Conservation (phyloP, 2,329 filamentous ascomycete genomes). For the Tolypocladium inflatum region DNA sequence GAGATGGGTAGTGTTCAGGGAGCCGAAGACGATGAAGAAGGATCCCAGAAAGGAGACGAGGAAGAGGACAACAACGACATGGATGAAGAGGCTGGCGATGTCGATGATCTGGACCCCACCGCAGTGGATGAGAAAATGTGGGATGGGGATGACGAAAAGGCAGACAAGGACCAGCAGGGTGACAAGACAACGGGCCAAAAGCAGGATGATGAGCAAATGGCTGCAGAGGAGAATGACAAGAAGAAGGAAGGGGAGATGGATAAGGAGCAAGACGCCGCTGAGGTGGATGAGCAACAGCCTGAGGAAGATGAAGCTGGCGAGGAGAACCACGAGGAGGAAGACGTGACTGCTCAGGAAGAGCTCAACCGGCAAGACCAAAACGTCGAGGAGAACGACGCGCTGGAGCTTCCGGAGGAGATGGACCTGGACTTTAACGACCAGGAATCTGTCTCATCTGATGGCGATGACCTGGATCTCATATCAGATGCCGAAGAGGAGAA, state of each 20-base stretch:
- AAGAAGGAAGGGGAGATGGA: conserved; percentile 37
- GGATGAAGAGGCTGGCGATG: conserved; percentile 83
- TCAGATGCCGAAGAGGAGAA: conserved; percentile 41
- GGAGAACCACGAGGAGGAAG: conserved; percentile 51
- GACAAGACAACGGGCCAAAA: conserved; percentile 63
- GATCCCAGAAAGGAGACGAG: conserved; percentile 51
- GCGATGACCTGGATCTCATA: conserved; percentile 50
- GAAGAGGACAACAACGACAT: conserved; percentile 64
- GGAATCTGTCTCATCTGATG: conserved; percentile 43
- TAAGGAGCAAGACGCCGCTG: conserved; percentile 23
- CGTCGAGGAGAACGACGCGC: conserved; percentile 68
- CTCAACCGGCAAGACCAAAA: conserved; percentile 60
- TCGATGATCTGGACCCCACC: conserved; percentile 81
- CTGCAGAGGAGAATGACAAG: conserved; percentile 48
- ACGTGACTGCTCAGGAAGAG: conserved; percentile 45
- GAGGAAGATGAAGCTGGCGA: conserved; percentile 40
- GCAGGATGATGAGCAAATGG: conserved; percentile 52
- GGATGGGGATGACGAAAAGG: conserved; percentile 77
- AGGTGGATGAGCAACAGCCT: conserved; percentile 33
- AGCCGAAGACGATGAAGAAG: conserved; percentile 50
- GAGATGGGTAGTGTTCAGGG: conserved; percentile 60
- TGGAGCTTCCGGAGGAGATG: conserved; percentile 83
- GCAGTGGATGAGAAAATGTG: conserved; percentile 98
- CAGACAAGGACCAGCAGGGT: conserved; percentile 73
- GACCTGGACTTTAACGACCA: conserved; percentile 71